Conservation (phyloP, 192 early-diverging fungal genomes). For the Coemansia sp. region DNA sequence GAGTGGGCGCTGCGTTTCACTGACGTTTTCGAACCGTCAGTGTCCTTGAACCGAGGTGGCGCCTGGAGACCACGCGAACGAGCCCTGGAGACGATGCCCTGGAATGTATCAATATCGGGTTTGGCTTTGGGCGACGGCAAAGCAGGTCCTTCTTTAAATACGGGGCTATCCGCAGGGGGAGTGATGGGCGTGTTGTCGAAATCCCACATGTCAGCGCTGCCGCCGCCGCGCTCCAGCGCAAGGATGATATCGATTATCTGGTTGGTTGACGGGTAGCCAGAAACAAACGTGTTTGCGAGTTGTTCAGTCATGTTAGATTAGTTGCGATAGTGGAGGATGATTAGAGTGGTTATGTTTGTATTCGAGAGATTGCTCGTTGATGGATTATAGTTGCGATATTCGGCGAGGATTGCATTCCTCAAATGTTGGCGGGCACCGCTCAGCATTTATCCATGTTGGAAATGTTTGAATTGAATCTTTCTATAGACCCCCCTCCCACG, state of each 20-base stretch:
- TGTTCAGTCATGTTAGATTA: conserved; percentile 20
- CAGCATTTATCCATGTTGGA: not conserved
- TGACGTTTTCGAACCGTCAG: conserved; percentile 94
- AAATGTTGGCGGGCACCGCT: not conserved
- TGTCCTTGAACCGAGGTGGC: conserved; percentile 95
- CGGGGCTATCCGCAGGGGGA: conserved; percentile 93
- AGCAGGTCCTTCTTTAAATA: conserved; percentile 85
- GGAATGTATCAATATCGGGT: conserved; percentile 75
- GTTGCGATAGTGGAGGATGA: not conserved
- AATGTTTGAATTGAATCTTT: no score
- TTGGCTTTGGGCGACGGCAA: conserved; percentile 26
- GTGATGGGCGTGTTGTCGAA: conserved; percentile 96
- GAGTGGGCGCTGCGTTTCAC: conserved; percentile 77
- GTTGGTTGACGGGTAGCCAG: conserved; percentile 80
- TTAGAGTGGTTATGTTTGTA: not conserved
- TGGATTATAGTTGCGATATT: not conserved
- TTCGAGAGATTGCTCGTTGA: no score
- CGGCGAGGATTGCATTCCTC: not conserved
- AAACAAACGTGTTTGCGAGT: conserved; percentile 61
- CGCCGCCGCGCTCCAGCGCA: conserved; percentile 82
- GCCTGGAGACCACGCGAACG: conserved; percentile 77
- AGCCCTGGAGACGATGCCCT: conserved; percentile 76
- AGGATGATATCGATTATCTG: conserved; percentile 84
- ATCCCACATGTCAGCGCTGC: conserved; percentile 82
- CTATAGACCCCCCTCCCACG: no score